These are phyloP conservation scores for Fusarium xylarioides DNA, from an alignment of 2,329 filamentous ascomycete species.

Conservation along the genomic window DNA sequence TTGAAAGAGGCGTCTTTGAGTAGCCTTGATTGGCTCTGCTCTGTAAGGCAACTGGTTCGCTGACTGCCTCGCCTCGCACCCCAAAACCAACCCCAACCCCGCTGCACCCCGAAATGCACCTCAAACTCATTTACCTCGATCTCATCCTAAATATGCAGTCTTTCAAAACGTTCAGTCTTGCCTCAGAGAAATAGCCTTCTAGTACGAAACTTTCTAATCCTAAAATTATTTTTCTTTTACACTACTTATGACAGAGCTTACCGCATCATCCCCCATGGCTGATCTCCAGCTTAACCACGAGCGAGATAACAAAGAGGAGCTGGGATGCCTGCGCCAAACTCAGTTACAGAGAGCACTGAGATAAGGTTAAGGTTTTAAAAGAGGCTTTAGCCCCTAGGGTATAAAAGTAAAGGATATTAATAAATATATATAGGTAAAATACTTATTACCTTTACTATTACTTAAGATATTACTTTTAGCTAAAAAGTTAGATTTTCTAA, in stretches of 20 bases:
- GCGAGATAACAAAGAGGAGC: not conserved
- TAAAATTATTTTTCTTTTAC: rapidly evolving
- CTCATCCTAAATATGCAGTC: not conserved
- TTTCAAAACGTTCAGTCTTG: rapidly evolving
- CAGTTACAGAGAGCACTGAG: not conserved
- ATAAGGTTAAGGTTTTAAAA: too few relatives aligned
- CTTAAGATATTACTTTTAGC: too few relatives aligned
- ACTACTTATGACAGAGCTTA: rapidly evolving
- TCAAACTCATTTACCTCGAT: not conserved
- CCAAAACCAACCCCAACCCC: not conserved
- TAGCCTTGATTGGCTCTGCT: not conserved
- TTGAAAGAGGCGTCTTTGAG: not conserved
- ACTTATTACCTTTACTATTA: too few relatives aligned
- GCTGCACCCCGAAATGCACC: not conserved
- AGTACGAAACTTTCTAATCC: rapidly evolving
- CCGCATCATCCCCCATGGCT: not conserved
- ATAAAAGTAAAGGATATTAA: too few relatives aligned
- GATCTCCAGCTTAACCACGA: not conserved
- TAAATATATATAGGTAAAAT: too few relatives aligned
- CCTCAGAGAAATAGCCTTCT: rapidly evolving
- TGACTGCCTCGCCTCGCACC: not conserved
- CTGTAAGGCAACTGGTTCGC: not conserved
- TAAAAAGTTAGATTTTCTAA: too few relatives aligned
- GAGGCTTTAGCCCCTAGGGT: too few relatives aligned
- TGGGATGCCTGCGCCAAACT: not conserved